These are phyloP conservation scores for Agrocybe praecox DNA, from an alignment of 768 basidiomycete species.

Conservation along the genomic window DNA sequence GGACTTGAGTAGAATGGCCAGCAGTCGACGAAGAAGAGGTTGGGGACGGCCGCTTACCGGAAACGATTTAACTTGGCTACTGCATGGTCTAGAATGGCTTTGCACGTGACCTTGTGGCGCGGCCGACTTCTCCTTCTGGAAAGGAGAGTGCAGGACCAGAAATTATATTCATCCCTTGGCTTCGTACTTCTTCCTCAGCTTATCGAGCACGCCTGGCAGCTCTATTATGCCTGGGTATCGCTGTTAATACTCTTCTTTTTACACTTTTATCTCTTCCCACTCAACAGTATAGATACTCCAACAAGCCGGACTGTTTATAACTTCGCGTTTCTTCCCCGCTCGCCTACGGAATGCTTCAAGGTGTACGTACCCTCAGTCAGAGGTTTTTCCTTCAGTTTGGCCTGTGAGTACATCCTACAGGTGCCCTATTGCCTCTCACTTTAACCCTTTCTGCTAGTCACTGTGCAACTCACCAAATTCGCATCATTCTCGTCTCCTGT, in stretches of 20 bases:
- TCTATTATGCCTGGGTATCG: not conserved
- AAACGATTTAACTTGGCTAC: not conserved
- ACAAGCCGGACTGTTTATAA: not conserved
- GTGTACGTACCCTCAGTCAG: slow-evolving; percentile 43
- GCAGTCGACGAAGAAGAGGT: not conserved
- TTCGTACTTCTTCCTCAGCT: not conserved
- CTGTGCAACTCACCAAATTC: slow-evolving; percentile 88
- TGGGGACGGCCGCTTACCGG: not conserved
- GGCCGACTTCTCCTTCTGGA: not conserved
- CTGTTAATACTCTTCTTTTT: not conserved
- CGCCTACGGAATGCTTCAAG: slow-evolving; percentile 28
- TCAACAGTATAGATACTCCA: not conserved
- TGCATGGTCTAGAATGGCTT: not conserved
- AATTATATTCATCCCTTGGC: not conserved
- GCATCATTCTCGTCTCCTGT: slow-evolving; percentile 84
- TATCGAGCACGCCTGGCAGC: not conserved
- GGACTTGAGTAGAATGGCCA: not conserved
- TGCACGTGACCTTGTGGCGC: not conserved
- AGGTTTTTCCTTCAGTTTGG: slow-evolving; percentile 75
- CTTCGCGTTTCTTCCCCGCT: not conserved
- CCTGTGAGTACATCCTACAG: slow-evolving; percentile 54
- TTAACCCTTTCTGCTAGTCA: slow-evolving; percentile 49
- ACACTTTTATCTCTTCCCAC: not conserved
- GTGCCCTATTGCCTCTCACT: slow-evolving; percentile 3
- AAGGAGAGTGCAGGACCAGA: not conserved